phyloP scores from a whole-genome alignment of 805 yeast genomes.

The Candida gorgasii region DNA sequence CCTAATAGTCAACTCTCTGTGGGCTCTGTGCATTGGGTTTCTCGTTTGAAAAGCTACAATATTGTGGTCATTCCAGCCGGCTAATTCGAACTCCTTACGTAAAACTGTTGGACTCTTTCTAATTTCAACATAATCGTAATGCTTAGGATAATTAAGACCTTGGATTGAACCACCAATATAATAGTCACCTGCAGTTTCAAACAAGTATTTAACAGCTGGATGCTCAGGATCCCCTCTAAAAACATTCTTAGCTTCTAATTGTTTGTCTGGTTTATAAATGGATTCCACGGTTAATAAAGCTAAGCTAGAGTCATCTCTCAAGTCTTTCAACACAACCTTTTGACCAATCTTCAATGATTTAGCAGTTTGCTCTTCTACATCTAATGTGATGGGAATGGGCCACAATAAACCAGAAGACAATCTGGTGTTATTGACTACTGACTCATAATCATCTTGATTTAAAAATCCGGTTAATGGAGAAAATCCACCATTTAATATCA shows the following conservation, averaged over 20 bases:
- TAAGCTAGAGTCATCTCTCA: conserved; percentile 73
- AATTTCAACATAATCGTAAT: conserved; percentile 84
- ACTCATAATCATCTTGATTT: conserved; percentile 63
- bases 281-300: conserved; percentile 82
- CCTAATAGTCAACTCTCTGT: conserved; percentile 91
- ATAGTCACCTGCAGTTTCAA: conserved; percentile 73
- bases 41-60: conserved; percentile 97
- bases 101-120: conserved; percentile 91
- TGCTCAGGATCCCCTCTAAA: conserved; percentile 97
- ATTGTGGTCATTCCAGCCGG: conserved; percentile 71
- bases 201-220: conserved; percentile 80
- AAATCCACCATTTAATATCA: conserved; percentile 91
- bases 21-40: conserved; percentile 99
- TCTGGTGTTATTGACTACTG: conserved; percentile 70
- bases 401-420: conserved; percentile 76
- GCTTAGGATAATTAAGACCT: conserved; percentile 81
- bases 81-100: conserved; percentile 75
- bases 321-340: conserved; percentile 74
- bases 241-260: conserved; percentile 76
- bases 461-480: conserved; percentile 77
- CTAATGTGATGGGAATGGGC: conserved; percentile 92
- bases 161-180: conserved; percentile 88
- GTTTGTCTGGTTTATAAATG: conserved; percentile 79
- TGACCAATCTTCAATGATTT: conserved; percentile 50
- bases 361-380: conserved; percentile 56